Conservation (phyloP, 306 rosid species). For the Casuarina equisetifolia region DNA sequence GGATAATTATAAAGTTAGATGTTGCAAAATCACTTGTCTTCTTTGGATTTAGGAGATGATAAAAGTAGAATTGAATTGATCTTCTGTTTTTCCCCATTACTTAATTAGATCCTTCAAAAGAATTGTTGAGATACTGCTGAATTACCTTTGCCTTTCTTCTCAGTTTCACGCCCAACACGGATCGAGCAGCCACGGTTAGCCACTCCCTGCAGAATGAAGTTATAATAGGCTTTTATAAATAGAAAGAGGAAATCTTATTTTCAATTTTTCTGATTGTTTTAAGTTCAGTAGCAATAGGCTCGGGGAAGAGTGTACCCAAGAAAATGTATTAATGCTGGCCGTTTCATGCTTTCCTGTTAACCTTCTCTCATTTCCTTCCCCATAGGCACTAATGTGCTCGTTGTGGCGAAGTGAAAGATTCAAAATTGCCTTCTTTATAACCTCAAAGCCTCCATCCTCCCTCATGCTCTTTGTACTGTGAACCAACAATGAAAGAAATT, state of each 20-base stretch:
- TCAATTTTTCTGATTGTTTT: neutral
- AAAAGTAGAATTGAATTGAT: neutral
- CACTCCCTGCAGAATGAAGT: slow-evolving; percentile 72
- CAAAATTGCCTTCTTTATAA: slow-evolving; percentile 91
- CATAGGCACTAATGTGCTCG: slow-evolving; percentile 86
- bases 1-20: neutral
- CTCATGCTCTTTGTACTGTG: slow-evolving; percentile 96
- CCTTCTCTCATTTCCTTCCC: slow-evolving; percentile 99
- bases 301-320: slow-evolving; percentile 69
- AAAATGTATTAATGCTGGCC: slow-evolving; percentile 77
- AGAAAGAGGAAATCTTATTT: neutral
- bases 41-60: neutral
- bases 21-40: neutral
- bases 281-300: slow-evolving; percentile 17
- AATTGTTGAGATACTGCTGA: slow-evolving; percentile 7
- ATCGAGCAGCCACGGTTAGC: slow-evolving; percentile 98
- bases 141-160: slow-evolving; percentile 86
- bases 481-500: slow-evolving; percentile 26
- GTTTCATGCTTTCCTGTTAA: slow-evolving; percentile 99
- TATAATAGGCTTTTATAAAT: slow-evolving; percentile 21
- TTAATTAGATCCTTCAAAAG: slow-evolving; percentile 4
- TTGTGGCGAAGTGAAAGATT: slow-evolving; percentile 92
- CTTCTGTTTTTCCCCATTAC: neutral
- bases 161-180: slow-evolving; percentile 97
- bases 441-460: slow-evolving; percentile 89